Evolutionary conservation across 352 stramenopile species (phyloP).

Genomic region (Globisporangium orthogonon): DNA sequence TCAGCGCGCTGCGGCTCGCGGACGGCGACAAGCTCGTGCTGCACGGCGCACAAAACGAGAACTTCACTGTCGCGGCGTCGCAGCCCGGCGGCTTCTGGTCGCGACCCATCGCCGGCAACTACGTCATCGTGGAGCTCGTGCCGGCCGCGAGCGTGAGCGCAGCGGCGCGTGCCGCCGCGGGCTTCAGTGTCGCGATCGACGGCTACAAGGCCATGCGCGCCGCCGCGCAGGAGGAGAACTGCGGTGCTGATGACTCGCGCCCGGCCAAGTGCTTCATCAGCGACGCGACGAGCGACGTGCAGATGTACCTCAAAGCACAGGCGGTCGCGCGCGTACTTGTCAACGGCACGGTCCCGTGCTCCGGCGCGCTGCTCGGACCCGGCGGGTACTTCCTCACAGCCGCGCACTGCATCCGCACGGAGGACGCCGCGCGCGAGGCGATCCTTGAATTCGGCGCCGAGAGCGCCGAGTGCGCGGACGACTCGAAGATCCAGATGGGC

Average conservation of each 20-base stretch:
- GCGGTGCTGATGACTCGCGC: conserved; percentile 16
- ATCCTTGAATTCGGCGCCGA: conserved; percentile 23
- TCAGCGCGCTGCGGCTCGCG: conserved; percentile 8
- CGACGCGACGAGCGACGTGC: conserved; percentile 3
- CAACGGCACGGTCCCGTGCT: conserved; percentile 19
- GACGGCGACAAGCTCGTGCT: conserved; percentile 15
- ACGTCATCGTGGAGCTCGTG: conserved; percentile 12
- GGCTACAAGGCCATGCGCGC: conserved; percentile 11
- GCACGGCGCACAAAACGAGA: conserved; percentile 13
- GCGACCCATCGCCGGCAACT: conserved; percentile 9
- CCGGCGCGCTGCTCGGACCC: conserved; percentile 13
- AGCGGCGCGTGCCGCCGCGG: not conserved
- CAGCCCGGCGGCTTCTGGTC: conserved; percentile 13
- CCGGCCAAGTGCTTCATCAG: conserved; percentile 21
- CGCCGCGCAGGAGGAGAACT: conserved; percentile 10
- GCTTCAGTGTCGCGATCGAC: conserved; percentile 12
- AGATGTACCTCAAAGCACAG: conserved; percentile 18
- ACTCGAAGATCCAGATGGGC: conserved; percentile 18
- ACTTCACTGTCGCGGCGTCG: conserved; percentile 8
- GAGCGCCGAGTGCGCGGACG: conserved; percentile 11
- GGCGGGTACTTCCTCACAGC: conserved; percentile 23
- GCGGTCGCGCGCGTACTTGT: conserved; percentile 21
- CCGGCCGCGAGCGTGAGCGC: conserved; percentile 1
- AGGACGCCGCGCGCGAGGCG: conserved; percentile 7
- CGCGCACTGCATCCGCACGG: conserved; percentile 18